These are phyloP conservation scores for Leishmania tarentolae DNA, from an alignment of 208 protist species.

Conservation along the genomic window DNA sequence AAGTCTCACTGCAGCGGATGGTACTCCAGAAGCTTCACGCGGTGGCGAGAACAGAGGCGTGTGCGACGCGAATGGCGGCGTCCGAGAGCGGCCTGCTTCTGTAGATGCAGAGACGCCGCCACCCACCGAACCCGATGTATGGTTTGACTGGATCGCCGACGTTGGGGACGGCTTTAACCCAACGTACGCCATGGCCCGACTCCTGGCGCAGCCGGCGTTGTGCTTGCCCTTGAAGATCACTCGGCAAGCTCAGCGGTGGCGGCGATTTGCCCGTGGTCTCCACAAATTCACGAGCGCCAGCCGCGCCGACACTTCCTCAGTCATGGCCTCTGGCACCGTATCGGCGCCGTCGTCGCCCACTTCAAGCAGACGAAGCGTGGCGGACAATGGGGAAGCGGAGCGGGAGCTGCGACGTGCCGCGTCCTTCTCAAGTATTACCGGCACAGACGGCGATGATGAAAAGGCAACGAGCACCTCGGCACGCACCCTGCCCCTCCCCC, in stretches of 20 bases:
- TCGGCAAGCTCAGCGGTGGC: conserved; percentile 1
- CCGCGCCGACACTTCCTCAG: background rate
- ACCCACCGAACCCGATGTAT: conserved; percentile 42
- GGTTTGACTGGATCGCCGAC: conserved; percentile 88
- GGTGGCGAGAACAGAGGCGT: background rate
- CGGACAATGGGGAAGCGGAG: background rate
- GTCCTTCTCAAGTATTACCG: background rate
- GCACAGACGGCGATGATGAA: background rate
- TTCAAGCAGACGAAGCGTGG: no score
- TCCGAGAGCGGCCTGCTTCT: background rate
- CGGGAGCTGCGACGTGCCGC: background rate
- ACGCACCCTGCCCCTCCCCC: no score
- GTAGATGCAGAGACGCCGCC: background rate
- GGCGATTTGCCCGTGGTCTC: background rate
- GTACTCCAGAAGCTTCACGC: background rate
- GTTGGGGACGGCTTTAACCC: conserved; percentile 90
- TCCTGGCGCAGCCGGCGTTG: conserved; percentile 67
- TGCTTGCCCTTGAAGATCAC: conserved; percentile 14
- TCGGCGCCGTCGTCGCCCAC: background rate
- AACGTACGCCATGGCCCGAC: conserved; percentile 80
- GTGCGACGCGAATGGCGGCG: background rate
- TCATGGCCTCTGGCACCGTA: background rate
- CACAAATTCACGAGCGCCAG: background rate
- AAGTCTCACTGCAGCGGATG: background rate
- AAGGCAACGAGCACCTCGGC: background rate